Conservation (phyloP, 2,329 filamentous ascomycete species). For the Epichloe elymi region DNA sequence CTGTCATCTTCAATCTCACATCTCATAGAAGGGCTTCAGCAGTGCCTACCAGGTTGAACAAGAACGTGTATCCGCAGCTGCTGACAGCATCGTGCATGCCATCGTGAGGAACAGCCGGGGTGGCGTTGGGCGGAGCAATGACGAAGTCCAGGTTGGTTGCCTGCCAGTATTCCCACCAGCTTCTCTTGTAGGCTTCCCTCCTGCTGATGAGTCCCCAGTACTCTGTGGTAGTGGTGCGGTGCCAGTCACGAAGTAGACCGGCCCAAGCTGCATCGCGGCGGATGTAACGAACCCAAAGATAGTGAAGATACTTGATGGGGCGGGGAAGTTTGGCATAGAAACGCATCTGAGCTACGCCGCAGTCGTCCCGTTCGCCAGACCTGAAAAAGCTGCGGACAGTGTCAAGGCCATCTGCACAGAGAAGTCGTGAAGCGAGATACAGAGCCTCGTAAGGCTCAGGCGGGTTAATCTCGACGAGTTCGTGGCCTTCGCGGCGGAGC, state of each 20-base stretch:
- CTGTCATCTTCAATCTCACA: too few relatives aligned
- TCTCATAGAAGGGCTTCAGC: not conserved
- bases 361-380: constrained; percentile 65
- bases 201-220: constrained; percentile 71
- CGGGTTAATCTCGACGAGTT: constrained; percentile 49
- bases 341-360: constrained; percentile 62
- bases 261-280: constrained; percentile 67
- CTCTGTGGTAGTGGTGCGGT: constrained; percentile 59
- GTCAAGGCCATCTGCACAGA: constrained; percentile 72
- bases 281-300: constrained; percentile 79
- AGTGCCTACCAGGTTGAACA: constrained; percentile 64
- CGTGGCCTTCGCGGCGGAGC: constrained; percentile 59
- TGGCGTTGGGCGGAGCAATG: constrained; percentile 76
- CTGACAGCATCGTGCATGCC: constrained; percentile 78
- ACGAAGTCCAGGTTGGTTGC: constrained; percentile 61
- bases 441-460: constrained; percentile 66
- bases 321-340: constrained; percentile 61
- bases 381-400: constrained; percentile 69
- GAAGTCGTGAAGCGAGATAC: constrained; percentile 61
- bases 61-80: constrained; percentile 83
- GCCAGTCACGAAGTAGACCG: constrained; percentile 59
- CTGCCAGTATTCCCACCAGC: constrained; percentile 82
- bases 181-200: constrained; percentile 68
- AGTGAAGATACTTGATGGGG: constrained; percentile 72
- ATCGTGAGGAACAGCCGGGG: constrained; percentile 73